phyloP scores from a whole-genome alignment of 2,329 filamentous ascomycete species.

The Alternaria postmessia region DNA sequence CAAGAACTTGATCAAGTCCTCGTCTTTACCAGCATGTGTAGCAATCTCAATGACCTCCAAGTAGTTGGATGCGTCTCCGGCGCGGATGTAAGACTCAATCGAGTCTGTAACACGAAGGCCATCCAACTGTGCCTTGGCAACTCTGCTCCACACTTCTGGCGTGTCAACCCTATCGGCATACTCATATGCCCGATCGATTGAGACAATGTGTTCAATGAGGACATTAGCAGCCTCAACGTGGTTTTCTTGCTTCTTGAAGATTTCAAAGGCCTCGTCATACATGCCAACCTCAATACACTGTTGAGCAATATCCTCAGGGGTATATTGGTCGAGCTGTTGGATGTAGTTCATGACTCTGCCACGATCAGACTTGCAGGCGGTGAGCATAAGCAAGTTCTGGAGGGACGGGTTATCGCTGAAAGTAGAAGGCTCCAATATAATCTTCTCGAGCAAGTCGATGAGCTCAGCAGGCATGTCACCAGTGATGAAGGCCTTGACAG shows the following conservation, averaged over 20 bases:
- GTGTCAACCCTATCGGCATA: conserved; percentile 95
- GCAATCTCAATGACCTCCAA: conserved; percentile 95
- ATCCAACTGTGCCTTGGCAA: conserved; percentile 97
- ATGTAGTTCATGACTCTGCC: conserved; percentile 95
- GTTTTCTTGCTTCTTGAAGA: conserved; percentile 97
- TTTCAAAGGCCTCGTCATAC: conserved; percentile 96
- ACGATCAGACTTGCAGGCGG: conserved; percentile 96
- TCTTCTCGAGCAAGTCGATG: conserved; percentile 98
- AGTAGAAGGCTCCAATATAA: conserved; percentile 97
- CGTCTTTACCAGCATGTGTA: conserved; percentile 94
- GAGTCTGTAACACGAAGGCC: conserved; percentile 90
- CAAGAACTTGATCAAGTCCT: conserved; percentile 95
- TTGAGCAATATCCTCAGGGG: conserved; percentile 88
- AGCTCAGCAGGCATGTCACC: conserved; percentile 92
- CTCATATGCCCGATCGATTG: conserved; percentile 94
- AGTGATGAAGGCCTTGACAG: conserved; percentile 90
- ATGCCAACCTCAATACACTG: conserved; percentile 95
- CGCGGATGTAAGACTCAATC: conserved; percentile 97
- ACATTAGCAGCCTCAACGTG: conserved; percentile 88
- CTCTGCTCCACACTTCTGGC: conserved; percentile 97
- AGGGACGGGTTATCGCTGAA: conserved; percentile 98
- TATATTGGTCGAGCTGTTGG: conserved; percentile 87
- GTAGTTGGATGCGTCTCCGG: conserved; percentile 91
- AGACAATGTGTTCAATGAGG: conserved; percentile 94
- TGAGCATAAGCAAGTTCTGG: conserved; percentile 95